Conservation (phyloP, 2,329 filamentous ascomycete species). For the Alternaria ventricosa region DNA sequence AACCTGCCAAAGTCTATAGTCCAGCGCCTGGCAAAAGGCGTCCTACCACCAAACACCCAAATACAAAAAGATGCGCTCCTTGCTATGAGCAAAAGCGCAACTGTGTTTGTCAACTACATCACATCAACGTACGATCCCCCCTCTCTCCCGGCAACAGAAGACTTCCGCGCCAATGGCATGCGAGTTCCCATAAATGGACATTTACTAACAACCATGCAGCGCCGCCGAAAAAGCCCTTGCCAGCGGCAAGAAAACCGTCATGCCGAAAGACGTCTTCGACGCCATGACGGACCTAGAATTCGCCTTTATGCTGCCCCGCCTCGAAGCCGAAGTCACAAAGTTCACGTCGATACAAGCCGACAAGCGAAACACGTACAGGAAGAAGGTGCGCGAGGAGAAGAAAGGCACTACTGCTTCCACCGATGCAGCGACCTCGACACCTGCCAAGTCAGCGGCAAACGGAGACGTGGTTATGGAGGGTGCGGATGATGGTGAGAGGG, state of each 20-base stretch:
- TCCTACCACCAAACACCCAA: conserved; percentile 79
- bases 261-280: conserved; percentile 76
- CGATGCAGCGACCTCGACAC: conserved; percentile 1
- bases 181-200: background rate
- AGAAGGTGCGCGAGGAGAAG: conserved; percentile 72
- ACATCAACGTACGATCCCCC: conserved; percentile 68
- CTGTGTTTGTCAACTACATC: conserved; percentile 82
- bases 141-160: background rate
- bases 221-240: conserved; percentile 73
- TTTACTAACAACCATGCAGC: conserved; percentile 53
- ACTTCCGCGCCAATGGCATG: background rate
- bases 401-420: conserved; percentile 23
- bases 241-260: conserved; percentile 78
- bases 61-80: conserved; percentile 83
- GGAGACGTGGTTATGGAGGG: conserved; percentile 12
- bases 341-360: conserved; percentile 76
- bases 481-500: conserved; percentile 50
- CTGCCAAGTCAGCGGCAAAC: background rate
- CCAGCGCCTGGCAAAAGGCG: conserved; percentile 78
- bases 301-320: conserved; percentile 69
- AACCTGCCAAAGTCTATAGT: conserved; percentile 82
- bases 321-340: conserved; percentile 79
- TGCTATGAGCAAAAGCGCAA: conserved; percentile 81
- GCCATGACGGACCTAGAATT: conserved; percentile 81
- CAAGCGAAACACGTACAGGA: conserved; percentile 75